Evolutionary conservation across 78 protist genomes (phyloP).

Genomic region (Dictyostelium citrinum): DNA sequence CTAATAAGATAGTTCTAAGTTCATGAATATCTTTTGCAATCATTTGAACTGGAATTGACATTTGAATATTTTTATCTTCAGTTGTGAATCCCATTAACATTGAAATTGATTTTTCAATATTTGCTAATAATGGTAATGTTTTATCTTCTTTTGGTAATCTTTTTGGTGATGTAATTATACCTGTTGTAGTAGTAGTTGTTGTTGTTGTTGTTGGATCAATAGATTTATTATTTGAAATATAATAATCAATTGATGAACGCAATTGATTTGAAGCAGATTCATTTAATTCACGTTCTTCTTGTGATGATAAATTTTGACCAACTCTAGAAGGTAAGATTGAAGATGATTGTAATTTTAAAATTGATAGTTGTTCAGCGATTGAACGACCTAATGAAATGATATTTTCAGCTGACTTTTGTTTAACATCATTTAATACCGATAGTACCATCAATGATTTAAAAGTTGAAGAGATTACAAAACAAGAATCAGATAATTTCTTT

Average conservation of each 20-base stretch:
- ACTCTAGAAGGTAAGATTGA: constrained; percentile 16
- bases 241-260: constrained; percentile 14
- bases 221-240: not conserved
- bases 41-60: constrained; percentile 45
- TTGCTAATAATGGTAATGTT: constrained; percentile 16
- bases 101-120: constrained; percentile 34
- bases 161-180: not conserved
- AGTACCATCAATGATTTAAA: constrained; percentile 57
- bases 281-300: constrained; percentile 2
- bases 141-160: constrained; percentile 17
- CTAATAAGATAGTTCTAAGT: not conserved
- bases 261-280: constrained; percentile 49
- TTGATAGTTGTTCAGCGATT: constrained; percentile 53
- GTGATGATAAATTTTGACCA: not conserved
- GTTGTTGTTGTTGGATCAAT: not conserved
- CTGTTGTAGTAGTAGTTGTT: not conserved
- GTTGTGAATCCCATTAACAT: not conserved
- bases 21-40: constrained; percentile 42
- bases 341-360: not conserved
- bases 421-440: not conserved
- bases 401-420: constrained; percentile 16
- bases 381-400: constrained; percentile 19
- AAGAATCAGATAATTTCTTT: constrained; percentile 10
- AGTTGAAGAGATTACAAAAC: not conserved
- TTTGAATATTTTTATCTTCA: constrained; percentile 18